phyloP scores from a whole-genome alignment of 495 filamentous ascomycete species.

The Echria macrotheca region DNA sequence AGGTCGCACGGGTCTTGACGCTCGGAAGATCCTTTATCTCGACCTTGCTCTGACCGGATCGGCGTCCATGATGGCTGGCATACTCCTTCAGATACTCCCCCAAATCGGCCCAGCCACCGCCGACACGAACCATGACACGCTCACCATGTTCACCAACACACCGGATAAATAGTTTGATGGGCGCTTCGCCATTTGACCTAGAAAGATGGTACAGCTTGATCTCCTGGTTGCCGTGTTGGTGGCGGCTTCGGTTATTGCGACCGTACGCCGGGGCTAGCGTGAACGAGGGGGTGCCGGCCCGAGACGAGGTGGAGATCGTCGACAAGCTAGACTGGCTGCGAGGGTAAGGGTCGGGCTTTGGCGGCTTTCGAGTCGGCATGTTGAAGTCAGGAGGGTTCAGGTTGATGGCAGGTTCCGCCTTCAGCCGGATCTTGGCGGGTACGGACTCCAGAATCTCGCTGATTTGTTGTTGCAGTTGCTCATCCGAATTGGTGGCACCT shows the following conservation, averaged over 20 bases:
- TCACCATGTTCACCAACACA: conserved; percentile 86
- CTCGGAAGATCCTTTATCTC: conserved; percentile 54
- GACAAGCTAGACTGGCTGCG: conserved; percentile 41
- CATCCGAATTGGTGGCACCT: conserved; percentile 41
- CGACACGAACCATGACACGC: conserved; percentile 94
- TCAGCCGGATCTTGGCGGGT: conserved; percentile 73
- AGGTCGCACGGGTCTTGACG: conserved; percentile 20
- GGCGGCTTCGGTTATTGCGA: conserved; percentile 37
- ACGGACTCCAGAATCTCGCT: conserved; percentile 75
- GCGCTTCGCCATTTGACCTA: conserved; percentile 71
- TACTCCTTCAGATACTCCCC: conserved; percentile 94
- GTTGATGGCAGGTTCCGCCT: conserved; percentile 46
- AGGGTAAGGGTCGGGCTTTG: conserved; percentile 29
- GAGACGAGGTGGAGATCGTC: conserved; percentile 33
- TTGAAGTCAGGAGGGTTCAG: conserved; percentile 45
- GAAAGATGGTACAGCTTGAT: conserved; percentile 91
- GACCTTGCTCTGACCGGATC: conserved; percentile 45
- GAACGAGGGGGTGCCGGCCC: conserved; percentile 61
- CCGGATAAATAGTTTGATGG: conserved; percentile 89
- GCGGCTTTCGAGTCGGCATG: conserved; percentile 35
- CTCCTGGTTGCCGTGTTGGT: conserved; percentile 49
- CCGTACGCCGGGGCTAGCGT: conserved; percentile 58
- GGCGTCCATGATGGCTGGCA: conserved; percentile 75
- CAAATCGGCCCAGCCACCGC: conserved; percentile 93
- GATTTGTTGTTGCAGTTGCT: conserved; percentile 79